Base-by-base conservation (phyloP, 2,329 filamentous ascomycete genomes). In the Talaromyces sp. region DNA sequence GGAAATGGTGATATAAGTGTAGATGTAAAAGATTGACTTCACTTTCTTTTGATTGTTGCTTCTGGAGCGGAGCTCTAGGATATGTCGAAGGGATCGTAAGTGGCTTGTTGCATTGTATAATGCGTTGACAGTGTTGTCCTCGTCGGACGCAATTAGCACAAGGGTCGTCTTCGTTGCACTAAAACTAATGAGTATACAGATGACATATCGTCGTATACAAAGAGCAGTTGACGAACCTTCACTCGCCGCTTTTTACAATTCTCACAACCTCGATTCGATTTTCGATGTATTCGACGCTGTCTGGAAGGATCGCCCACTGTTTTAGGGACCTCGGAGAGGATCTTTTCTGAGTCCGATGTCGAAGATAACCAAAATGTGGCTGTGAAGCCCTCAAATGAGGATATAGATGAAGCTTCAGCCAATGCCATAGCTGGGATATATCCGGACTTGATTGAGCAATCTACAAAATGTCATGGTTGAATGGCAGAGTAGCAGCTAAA, bases 221-320 rank as follows among this genome's bases (percentile, higher is more conserved):
- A 5, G 24, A 7, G 14, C 5, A 27, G 3, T 13, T 14, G 19
- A 50, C 47, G 2, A 31, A 64, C 63, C 57, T 65, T 65, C 14
- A 65, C 50, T 11, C 58, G 58, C 41, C 63, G 39, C 43, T 50
- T 62, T 27, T 60, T 57, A 50, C 63, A 65, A 22, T 62, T 61
- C 14, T 57, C 58, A 24, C 63, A 65, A 14, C 50, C 63, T 13
- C n/a, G 35, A 22, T 24, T 57, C 9, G 63, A 65, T 50, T 65
- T 65, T 14, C 45, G 37, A 65, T 65, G 63, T 11, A 59, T 41
- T 43, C 63, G 58, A 19, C 63, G 27, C 43, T 56, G 57, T 13
- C 63, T 65, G 24, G 59, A 60, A 5, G 58, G 35, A 57, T 62
- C 63, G 45, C 33, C 52, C 50, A 27, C 11, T 14, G 41, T 48